A percentile compares a stretch with the other conserved stretches of the same genome.
These are phyloP conservation scores for Aspergillus sp. DNA, from an alignment of 2,329 filamentous ascomycete genomes.

Conservation along the genomic window DNA sequence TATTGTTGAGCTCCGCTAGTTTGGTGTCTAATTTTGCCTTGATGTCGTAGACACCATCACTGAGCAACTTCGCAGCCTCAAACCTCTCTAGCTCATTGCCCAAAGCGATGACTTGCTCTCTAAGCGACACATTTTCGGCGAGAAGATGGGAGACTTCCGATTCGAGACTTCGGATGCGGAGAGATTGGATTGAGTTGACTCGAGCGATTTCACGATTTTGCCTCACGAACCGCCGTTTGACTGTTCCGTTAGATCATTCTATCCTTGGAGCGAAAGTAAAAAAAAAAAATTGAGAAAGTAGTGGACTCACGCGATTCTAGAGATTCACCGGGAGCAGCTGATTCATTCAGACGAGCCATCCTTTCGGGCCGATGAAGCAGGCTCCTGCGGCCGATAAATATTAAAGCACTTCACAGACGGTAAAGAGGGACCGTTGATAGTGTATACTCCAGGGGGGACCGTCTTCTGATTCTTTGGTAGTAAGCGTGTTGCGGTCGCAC, in stretches of 20 bases:
- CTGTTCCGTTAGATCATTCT: conserved; percentile 32
- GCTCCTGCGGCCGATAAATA: background rate
- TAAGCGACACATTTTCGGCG: conserved; percentile 58
- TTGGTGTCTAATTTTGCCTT: conserved; percentile 56
- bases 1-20: conserved; percentile 51
- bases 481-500: no score
- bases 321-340: conserved; percentile 43
- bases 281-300: background rate
- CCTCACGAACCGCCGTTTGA: conserved; percentile 62
- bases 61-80: conserved; percentile 42
- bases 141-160: conserved; percentile 60
- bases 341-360: conserved; percentile 52
- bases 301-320: conserved; percentile 45
- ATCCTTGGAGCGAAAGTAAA: background rate
- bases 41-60: conserved; percentile 49
- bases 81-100: conserved; percentile 53
- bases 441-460: no score
- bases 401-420: background rate
- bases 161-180: conserved; percentile 62
- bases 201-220: conserved; percentile 66
- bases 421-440: no score
- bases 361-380: conserved; percentile 6
- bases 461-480: no score
- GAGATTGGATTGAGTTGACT: conserved; percentile 62
- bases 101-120: conserved; percentile 58